Percentiles rank a stretch among this genome's conserved stretches.
Conservation (phyloP, 805 yeast species). For the Yarrowia bubula region DNA sequence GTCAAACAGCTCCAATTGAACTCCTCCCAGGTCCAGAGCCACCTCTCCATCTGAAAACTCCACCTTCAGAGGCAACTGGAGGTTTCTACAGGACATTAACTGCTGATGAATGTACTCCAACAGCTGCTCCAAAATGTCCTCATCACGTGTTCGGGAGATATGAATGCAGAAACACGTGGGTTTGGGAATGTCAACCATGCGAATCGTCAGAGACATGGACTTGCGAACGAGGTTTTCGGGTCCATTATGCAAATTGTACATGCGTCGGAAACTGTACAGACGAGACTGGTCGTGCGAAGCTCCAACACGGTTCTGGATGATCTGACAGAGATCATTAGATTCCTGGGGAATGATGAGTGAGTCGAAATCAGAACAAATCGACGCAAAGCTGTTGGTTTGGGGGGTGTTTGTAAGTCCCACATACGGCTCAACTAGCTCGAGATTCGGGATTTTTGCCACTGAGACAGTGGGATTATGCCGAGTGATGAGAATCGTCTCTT, state of each 20-base stretch:
- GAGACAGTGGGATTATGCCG: not conserved
- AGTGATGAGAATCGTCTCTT: not conserved
- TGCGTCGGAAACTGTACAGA: not conserved
- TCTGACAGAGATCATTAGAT: not conserved
- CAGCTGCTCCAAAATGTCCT: conserved; percentile 4
- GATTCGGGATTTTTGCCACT: not conserved
- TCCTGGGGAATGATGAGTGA: not conserved
- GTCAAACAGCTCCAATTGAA: conserved; percentile 37
- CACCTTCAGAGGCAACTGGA: conserved; percentile 35
- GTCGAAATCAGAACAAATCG: not conserved
- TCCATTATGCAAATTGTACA: not conserved
- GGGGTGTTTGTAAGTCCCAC: not conserved
- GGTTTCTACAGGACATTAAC: not conserved
- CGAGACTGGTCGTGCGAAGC: not conserved
- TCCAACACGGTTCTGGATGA: not conserved
- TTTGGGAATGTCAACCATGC: not conserved
- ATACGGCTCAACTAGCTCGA: not conserved
- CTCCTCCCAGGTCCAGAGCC: conserved; percentile 39
- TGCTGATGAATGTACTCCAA: conserved; percentile 4
- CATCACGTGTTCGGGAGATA: conserved; percentile 11
- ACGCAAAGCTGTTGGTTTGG: not conserved
- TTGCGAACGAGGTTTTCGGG: not conserved
- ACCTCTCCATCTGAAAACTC: conserved; percentile 35
- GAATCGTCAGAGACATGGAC: not conserved
- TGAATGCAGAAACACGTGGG: conserved; percentile 12